Evolutionary conservation across 805 yeast species (phyloP).

Genomic region (Cyberlindnera bimundalis): DNA sequence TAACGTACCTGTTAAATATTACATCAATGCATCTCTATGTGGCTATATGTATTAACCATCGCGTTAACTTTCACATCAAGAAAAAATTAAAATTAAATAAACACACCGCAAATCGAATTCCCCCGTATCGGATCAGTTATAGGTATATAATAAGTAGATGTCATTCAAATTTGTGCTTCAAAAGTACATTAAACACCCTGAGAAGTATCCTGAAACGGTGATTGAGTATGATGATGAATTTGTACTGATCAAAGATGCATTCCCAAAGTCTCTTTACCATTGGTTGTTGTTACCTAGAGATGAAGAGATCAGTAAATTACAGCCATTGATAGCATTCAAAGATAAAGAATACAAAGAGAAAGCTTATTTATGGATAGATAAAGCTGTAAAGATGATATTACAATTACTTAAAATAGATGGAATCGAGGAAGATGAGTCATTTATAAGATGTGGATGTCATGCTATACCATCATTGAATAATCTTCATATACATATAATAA

Average conservation of each 20-base stretch:
- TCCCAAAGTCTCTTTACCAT: conserved; percentile 63
- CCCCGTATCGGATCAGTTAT: too few species aligned
- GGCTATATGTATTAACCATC: too few species aligned
- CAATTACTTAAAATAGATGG: conserved; percentile 16
- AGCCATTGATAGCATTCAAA: conserved; percentile 42
- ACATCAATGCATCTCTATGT: too few species aligned
- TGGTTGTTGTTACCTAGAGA: conserved; percentile 57
- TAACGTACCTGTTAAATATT: too few species aligned
- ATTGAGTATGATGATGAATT: conserved; percentile 48
- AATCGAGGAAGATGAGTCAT: conserved; percentile 21
- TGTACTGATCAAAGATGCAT: conserved; percentile 55
- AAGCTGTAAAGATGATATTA: conserved; percentile 9
- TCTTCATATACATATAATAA: conserved; percentile 70
- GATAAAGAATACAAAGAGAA: conserved; percentile 12
- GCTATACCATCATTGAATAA: conserved; percentile 66
- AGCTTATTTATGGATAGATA: conserved; percentile 16
- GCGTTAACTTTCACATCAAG: too few species aligned
- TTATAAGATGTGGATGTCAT: conserved; percentile 61
- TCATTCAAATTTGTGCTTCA: conserved; percentile 45
- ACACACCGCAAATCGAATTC: too few species aligned
- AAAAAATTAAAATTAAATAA: too few species aligned
- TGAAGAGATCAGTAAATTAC: conserved; percentile 35
- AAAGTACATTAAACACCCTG: conserved; percentile 47
- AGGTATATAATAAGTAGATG: neutral
- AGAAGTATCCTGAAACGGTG: conserved; percentile 34